Base-by-base conservation (phyloP, 2,329 filamentous ascomycete species). In the Fusarium robinianum region DNA sequence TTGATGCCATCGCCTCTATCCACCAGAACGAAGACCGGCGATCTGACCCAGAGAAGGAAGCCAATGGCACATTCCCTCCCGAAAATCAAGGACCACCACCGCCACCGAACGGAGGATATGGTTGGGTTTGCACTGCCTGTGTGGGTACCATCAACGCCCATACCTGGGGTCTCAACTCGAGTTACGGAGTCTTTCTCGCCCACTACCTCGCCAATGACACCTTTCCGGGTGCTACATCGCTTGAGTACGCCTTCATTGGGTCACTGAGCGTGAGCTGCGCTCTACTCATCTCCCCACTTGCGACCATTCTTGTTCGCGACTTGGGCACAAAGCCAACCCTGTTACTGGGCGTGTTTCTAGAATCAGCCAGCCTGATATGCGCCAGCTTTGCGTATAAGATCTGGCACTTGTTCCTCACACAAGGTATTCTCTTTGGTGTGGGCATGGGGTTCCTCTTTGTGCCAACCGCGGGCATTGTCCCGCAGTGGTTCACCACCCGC, bases 361-460 rank as follows among this genome's bases (percentile, higher is more conserved):
- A 88, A 63, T 76, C 82, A 1, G 68, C 73, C 7, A 83, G 81
- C 15, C 77, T 91, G 48, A 78, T 90, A 30, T 81, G 80, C 2
- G 87, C 88, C 6, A 86, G 82, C 10, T 90, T 90, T 57, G 79
- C 85, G 1, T 71, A 63, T 11, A 61, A 80, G 42, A 83, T 88
- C 44, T 91, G 87, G 84, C 87, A 92, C 23, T 74, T 94, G 1
- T 83, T 90, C 44, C 75, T 92, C 0, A 80, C 77, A 5, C 88
- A 92, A 62, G 88, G 88, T 5, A 61, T 91, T 3, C 80, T 83
- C 40, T 91, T 92, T 51, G 88, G 88, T n/a, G 65, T 85, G 15
- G 88, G 87, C 3, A 85, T 92, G 77, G 88, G 88, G 0, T 84
- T 91, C 44, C 71, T 85, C 8, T 92, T 90, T 62, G 85, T 87